Evolutionary conservation across 2,329 filamentous ascomycete genomes (phyloP), one percentile per base, ranked within the genome.

Genomic region (Botrytis deweyae): DNA sequence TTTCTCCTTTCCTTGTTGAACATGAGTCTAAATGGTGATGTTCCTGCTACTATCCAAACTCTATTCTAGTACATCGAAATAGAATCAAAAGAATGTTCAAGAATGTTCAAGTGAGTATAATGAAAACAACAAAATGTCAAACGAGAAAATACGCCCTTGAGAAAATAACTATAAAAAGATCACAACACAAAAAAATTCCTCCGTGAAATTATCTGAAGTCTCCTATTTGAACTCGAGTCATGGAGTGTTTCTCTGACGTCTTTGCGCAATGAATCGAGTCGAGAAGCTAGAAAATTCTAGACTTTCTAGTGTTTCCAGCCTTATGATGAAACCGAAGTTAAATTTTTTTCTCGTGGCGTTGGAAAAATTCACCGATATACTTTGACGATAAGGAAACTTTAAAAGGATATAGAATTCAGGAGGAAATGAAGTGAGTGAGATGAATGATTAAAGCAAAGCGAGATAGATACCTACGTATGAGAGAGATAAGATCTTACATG

Each of bases 291-390:
- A 65, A 65, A 65, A 42, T 40, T 55, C 36, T 67, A 52, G 22
- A 2, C 55, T 67, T 66, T 38, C 63, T 29, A 55, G 33, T 18
- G 61, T 63, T 40, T 40, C 25, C 46, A 67, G 65, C 22, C 65
- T 52, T 55, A 38, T 67, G 65, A 55, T 55, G 46, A 67, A 55
- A 67, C 46, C 4, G 9, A 52, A 52, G 64, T 67, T 67, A 38
- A 52, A 55, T 0, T 58, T 58, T 58, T 58, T n/a, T 58, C 14
- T 18, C 8, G 14, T 14, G 14, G 14, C n/a, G n/a, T 4, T 8
- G n/a, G n/a, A 58, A 58, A 52, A 14, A 14, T 52, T 52, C 6
- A n/a, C 4, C 49, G 49, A 29, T 58, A 29, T 18, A 58, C 52
- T 29, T 58, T 29, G 14, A 55, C 14, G n/a, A 29, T 58, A 29